Evolutionary conservation across 306 rosid species (phyloP).

Genomic region (Trifolium dubium): DNA sequence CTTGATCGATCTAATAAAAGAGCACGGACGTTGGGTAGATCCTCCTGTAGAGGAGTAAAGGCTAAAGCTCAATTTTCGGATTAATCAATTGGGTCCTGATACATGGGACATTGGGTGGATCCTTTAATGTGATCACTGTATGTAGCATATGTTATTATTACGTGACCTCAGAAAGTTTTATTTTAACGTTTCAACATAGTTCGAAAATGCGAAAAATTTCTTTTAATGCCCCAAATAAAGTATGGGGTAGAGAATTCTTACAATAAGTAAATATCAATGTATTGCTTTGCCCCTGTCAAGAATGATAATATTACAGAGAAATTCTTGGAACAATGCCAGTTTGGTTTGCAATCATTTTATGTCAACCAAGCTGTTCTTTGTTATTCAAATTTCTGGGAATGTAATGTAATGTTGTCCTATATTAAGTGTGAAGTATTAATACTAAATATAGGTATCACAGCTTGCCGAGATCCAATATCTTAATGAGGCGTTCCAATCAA

Average conservation of each 20-base stretch:
- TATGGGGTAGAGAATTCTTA: slow-evolving; percentile 14
- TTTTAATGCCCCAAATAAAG: slow-evolving; percentile 8
- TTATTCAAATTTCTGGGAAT: background rate
- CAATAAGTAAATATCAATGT: background rate
- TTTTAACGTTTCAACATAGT: slow-evolving; percentile 18
- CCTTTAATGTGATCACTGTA: background rate
- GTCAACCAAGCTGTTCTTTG: background rate
- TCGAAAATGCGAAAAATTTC: slow-evolving; percentile 20
- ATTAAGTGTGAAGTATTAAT: background rate
- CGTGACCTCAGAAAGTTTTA: slow-evolving; percentile 10
- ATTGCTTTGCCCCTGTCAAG: slow-evolving; percentile 23
- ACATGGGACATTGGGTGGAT: background rate
- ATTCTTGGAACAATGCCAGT: slow-evolving; percentile 12
- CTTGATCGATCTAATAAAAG: slow-evolving; percentile 87
- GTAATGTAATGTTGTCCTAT: background rate
- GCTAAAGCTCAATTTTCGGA: background rate
- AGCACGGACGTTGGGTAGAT: slow-evolving; percentile 92
- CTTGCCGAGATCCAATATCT: background rate
- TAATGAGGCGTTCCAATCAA: background rate
- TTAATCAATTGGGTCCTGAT: slow-evolving; percentile 20
- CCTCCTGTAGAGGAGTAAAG: slow-evolving; percentile 76
- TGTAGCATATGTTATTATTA: slow-evolving; percentile 2
- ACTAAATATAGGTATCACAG: background rate
- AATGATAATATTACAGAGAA: background rate
- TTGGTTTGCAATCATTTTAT: slow-evolving; percentile 4